Conservation (phyloP, 345 rosid species). For the Aquilaria sinensis region DNA sequence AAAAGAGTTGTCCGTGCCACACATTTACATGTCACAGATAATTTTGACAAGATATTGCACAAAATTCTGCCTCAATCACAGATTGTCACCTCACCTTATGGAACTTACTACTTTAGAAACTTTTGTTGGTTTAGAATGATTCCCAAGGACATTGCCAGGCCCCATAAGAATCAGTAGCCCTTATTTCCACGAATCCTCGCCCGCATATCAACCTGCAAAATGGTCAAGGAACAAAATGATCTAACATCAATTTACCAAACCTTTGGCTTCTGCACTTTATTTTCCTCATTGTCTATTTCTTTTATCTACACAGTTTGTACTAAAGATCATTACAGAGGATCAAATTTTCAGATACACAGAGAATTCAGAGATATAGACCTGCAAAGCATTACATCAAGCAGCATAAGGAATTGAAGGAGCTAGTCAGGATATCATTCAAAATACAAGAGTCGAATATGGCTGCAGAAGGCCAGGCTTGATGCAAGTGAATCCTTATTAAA, state of each 20-base stretch:
- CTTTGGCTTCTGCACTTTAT: not conserved
- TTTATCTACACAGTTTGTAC: not conserved
- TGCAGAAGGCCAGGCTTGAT: too few relatives aligned
- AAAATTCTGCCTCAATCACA: not conserved
- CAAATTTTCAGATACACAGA: not conserved
- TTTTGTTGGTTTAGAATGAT: not conserved
- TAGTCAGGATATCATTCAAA: too few relatives aligned
- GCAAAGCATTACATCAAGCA: not conserved
- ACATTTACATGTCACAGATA: not conserved
- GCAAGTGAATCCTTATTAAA: too few relatives aligned
- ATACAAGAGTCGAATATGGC: too few relatives aligned
- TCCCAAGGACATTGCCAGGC: not conserved
- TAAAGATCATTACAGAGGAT: too few relatives aligned
- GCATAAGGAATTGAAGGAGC: too few relatives aligned
- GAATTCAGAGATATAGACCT: not conserved
- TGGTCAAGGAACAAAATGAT: not conserved
- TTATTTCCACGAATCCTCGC: constrained; percentile 96
- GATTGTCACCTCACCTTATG: not conserved
- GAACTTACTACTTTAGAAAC: too few relatives aligned
- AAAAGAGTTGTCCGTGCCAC: not conserved
- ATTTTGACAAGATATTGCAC: not conserved
- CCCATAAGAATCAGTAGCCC: constrained; percentile 46
- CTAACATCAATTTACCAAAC: constrained; percentile 1
- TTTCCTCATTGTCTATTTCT: not conserved
- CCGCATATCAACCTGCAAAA: constrained; percentile 84